phyloP scores from a whole-genome alignment of 169 alveolate genomes.

The Hepatocystis sp. region DNA sequence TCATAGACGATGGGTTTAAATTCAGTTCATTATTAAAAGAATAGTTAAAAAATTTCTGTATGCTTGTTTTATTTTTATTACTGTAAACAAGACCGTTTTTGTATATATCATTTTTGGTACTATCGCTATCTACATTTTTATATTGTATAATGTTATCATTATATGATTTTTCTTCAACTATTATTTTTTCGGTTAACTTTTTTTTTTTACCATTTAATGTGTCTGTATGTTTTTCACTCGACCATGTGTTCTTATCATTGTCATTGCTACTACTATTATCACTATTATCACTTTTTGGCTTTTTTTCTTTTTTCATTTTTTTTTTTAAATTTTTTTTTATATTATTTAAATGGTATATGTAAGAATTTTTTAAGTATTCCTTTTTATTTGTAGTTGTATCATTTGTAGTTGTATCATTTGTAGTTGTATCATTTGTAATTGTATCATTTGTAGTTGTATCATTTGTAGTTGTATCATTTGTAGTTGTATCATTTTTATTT shows the following conservation, averaged over 20 bases:
- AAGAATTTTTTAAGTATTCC: slow-evolving; percentile 22
- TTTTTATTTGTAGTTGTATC: background rate
- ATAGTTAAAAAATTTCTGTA: background rate
- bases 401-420: background rate
- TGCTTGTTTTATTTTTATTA: background rate
- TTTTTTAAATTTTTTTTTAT: slow-evolving; percentile 9
- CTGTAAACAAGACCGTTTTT: no score
- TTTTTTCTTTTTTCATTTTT: slow-evolving; percentile 15
- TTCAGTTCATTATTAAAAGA: slow-evolving; percentile 14
- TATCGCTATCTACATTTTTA: no score
- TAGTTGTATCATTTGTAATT: slow-evolving; percentile 7
- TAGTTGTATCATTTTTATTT: no score
- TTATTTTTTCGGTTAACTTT: no score
- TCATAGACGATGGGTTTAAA: background rate
- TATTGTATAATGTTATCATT: no score
- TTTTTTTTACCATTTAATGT: no score
- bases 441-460: background rate
- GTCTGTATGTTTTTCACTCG: no score
- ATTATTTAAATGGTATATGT: slow-evolving; percentile 57
- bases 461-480: background rate
- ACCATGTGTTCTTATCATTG: slow-evolving; percentile 2
- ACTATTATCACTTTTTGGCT: background rate
- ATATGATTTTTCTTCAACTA: no score
- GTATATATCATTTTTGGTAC: no score
- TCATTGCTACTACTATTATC: background rate